Evolutionary conservation across 257 asterid species (phyloP).

Genomic region (Solanum etuberosum): DNA sequence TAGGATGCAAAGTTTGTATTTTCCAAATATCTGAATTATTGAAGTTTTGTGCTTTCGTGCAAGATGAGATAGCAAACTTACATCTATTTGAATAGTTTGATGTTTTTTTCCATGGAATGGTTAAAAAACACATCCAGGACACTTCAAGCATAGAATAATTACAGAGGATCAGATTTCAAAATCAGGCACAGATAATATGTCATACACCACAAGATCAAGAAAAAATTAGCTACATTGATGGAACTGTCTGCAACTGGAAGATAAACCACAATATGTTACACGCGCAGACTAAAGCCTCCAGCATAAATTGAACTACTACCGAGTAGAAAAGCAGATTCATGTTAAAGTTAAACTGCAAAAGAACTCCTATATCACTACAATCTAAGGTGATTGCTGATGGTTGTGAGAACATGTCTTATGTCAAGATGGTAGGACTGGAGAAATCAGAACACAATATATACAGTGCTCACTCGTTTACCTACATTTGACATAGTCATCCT

Average conservation of each 20-base stretch:
- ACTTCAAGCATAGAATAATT: background rate
- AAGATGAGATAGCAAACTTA: background rate
- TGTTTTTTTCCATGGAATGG: background rate
- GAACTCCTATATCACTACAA: background rate
- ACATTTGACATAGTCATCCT: constrained; percentile 10
- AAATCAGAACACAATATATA: constrained; percentile 15
- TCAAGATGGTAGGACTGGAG: constrained; percentile 12
- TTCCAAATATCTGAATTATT: background rate
- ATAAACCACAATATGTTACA: background rate
- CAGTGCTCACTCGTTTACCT: constrained; percentile 13
- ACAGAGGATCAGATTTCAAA: background rate
- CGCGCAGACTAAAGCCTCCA: background rate
- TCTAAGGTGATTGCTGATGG: background rate
- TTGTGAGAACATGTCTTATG: background rate
- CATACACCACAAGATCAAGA: background rate
- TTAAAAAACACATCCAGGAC: background rate
- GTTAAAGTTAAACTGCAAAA: constrained; percentile 10
- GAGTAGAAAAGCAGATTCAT: constrained; percentile 2
- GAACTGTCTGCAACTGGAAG: background rate
- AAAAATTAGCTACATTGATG: constrained; percentile 12
- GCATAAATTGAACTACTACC: background rate
- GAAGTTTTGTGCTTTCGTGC: background rate
- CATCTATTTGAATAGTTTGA: background rate
- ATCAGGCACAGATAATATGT: background rate
- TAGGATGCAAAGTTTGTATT: background rate